These are phyloP conservation scores for Fusarium oligoseptatum DNA, from an alignment of 2,329 filamentous ascomycete genomes.

Conservation along the genomic window DNA sequence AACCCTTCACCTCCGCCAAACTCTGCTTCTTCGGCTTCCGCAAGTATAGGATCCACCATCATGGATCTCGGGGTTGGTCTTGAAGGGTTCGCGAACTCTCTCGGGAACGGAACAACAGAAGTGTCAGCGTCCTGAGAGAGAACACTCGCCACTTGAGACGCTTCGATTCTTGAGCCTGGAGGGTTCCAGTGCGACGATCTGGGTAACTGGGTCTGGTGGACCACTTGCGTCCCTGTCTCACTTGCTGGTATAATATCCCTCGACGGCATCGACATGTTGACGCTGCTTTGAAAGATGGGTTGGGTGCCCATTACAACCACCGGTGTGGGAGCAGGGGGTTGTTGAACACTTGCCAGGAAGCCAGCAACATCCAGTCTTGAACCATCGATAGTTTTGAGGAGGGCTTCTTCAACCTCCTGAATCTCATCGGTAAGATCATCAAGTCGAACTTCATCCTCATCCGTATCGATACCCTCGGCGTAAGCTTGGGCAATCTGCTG, in stretches of 20 bases:
- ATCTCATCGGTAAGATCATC: slow-evolving; percentile 63
- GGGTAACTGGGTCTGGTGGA: slow-evolving; percentile 65
- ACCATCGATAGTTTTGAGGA: slow-evolving; percentile 58
- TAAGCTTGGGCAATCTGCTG: slow-evolving; percentile 64
- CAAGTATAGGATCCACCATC: slow-evolving; percentile 9
- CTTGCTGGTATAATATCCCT: slow-evolving; percentile 50
- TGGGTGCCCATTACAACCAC: slow-evolving; percentile 62
- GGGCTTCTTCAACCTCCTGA: slow-evolving; percentile 57
- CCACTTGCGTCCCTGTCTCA: slow-evolving; percentile 60
- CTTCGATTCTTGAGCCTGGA: slow-evolving; percentile 32
- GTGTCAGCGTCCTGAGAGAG: slow-evolving; percentile 43
- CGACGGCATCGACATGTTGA: slow-evolving; percentile 51
- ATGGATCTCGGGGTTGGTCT: slow-evolving; percentile 11
- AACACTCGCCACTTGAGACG: slow-evolving; percentile 38
- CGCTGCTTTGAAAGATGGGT: slow-evolving; percentile 46
- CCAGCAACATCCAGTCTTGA: slow-evolving; percentile 60
- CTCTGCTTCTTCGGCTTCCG: slow-evolving; percentile 38
- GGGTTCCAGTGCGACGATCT: slow-evolving; percentile 43
- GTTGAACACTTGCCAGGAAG: slow-evolving; percentile 50
- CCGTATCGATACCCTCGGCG: slow-evolving; percentile 63
- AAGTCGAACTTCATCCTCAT: slow-evolving; percentile 63
- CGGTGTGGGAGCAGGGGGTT: slow-evolving; percentile 13
- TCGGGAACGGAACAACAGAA: slow-evolving; percentile 44
- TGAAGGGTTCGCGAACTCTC: slow-evolving; percentile 32
- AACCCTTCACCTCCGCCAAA: slow-evolving; percentile 46